Evolutionary conservation across 2,329 filamentous ascomycete genomes (phyloP).

Genomic region (Aspergillus hortae): DNA sequence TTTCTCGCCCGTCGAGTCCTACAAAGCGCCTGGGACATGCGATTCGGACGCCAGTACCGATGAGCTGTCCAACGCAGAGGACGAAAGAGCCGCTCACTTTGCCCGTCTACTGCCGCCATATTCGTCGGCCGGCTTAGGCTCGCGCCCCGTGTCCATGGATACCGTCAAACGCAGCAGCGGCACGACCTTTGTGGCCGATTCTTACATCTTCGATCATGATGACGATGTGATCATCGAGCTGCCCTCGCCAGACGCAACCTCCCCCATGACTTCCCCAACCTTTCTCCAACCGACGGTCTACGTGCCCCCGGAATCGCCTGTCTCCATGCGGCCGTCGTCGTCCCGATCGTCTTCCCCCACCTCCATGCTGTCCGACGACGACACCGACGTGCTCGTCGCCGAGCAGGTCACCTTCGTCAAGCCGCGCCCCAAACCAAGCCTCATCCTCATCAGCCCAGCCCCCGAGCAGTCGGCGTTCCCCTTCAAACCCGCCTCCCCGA

Average conservation of each 20-base stretch:
- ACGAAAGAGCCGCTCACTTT: slow-evolving; percentile 14
- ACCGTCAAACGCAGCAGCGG: slow-evolving; percentile 33
- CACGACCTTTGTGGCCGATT: slow-evolving; percentile 27
- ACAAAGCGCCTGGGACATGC: slow-evolving; percentile 19
- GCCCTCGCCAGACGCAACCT: slow-evolving; percentile 26
- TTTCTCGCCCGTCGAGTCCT: slow-evolving; percentile 30
- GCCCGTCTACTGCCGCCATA: slow-evolving; percentile 19
- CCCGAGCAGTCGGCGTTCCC: slow-evolving; percentile 11
- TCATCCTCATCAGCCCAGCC: slow-evolving; percentile 31
- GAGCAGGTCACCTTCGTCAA: slow-evolving; percentile 30
- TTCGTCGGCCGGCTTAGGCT: slow-evolving; percentile 17
- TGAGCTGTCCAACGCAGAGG: slow-evolving; percentile 22
- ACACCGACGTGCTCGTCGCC: slow-evolving; percentile 30
- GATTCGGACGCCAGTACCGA: slow-evolving; percentile 32
- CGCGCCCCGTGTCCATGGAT: slow-evolving; percentile 33
- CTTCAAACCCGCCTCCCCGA: slow-evolving; percentile 2
- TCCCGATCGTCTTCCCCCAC: slow-evolving; percentile 25
- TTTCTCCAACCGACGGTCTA: slow-evolving; percentile 30
- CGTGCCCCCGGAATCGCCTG: slow-evolving; percentile 21
- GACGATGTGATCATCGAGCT: slow-evolving; percentile 32
- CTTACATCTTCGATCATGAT: slow-evolving; percentile 31
- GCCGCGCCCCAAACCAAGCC: slow-evolving; percentile 26
- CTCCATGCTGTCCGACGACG: slow-evolving; percentile 28
- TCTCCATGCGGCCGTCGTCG: slow-evolving; percentile 17
- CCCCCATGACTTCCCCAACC: slow-evolving; percentile 24